Evolutionary conservation across 139 green algal species (phyloP).

Genomic region (Volvox africanus): DNA sequence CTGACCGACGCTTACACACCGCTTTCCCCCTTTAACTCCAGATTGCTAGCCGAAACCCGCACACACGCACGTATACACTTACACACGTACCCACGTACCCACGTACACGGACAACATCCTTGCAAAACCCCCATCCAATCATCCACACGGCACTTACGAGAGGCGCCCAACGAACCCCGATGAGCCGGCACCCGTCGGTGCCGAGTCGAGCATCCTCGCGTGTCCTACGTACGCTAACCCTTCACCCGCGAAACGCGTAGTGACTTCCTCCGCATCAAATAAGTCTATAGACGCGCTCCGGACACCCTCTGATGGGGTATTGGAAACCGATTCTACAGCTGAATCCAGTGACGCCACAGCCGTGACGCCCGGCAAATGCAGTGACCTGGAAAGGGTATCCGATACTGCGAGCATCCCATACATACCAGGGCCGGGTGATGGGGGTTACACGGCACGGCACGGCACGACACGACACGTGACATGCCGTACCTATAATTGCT

Average conservation of each 20-base stretch:
- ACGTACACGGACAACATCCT: too few species aligned
- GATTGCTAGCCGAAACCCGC: too few species aligned
- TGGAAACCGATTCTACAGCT: background rate
- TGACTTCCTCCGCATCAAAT: background rate
- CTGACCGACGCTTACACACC: too few species aligned
- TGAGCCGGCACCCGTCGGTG: background rate
- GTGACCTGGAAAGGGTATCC: background rate
- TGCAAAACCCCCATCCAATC: too few species aligned
- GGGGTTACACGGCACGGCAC: too few species aligned
- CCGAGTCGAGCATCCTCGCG: background rate
- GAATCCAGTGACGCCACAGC: too few species aligned
- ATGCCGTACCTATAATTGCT: too few species aligned
- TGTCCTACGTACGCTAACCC: conserved; percentile 14
- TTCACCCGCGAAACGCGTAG: background rate
- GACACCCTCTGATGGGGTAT: background rate
- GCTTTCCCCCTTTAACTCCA: too few species aligned
- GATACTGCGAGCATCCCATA: background rate
- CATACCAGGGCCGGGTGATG: too few species aligned
- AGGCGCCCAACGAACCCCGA: background rate
- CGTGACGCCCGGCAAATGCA: background rate
- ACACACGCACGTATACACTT: too few species aligned
- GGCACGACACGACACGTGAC: too few species aligned
- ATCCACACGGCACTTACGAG: background rate
- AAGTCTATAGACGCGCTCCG: background rate
- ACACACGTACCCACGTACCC: too few species aligned